These are phyloP conservation scores for Trypanosoma platydactyli DNA, from an alignment of 208 protist species.

Conservation along the genomic window DNA sequence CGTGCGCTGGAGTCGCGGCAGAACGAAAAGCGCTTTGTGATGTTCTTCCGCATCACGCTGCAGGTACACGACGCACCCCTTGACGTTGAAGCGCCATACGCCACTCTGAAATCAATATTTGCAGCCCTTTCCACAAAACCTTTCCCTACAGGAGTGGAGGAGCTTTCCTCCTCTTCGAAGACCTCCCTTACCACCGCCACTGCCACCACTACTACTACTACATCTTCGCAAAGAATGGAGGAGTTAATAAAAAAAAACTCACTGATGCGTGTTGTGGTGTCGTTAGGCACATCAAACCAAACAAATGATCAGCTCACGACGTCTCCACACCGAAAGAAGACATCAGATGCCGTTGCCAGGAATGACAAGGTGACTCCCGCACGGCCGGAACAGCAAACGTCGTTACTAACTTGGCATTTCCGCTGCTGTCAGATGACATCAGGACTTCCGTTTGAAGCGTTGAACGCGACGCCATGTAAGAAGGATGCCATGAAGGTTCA, in stretches of 20 bases:
- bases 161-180: neutral
- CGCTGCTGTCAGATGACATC: slow-evolving; percentile 15
- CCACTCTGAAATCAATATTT: slow-evolving; percentile 24
- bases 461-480: slow-evolving; percentile 1
- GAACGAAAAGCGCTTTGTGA: slow-evolving; percentile 20
- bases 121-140: slow-evolving; percentile 4
- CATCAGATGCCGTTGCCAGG: neutral
- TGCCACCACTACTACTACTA: neutral
- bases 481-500: slow-evolving; percentile 20
- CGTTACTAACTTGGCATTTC: slow-evolving; percentile 16
- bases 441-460: neutral
- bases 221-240: neutral
- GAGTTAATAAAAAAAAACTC: slow-evolving; percentile 8
- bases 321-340: neutral
- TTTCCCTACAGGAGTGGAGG: neutral
- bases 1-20: slow-evolving; percentile 20
- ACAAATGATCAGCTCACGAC: neutral
- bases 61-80: neutral
- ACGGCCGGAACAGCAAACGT: neutral
- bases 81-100: neutral
- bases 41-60: slow-evolving; percentile 8
- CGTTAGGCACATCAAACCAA: neutral
- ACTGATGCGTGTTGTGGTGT: slow-evolving; percentile 14
- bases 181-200: neutral
- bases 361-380: neutral